These are phyloP conservation scores for Akanthomyces muscarius DNA, from an alignment of 2,329 filamentous ascomycete genomes.

Conservation along the genomic window DNA sequence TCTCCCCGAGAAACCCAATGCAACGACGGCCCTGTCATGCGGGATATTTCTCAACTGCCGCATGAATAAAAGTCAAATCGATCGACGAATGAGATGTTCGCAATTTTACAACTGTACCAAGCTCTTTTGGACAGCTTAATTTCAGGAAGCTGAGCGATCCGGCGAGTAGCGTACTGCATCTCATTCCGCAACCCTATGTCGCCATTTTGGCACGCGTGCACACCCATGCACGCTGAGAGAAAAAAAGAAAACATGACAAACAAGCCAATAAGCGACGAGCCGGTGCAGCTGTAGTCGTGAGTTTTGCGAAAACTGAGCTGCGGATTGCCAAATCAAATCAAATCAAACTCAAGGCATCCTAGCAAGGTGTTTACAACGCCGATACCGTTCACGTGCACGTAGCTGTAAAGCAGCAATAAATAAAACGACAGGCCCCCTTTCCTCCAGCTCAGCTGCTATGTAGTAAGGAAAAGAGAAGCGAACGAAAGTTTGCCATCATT, in stretches of 20 bases:
- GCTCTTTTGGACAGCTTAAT: neutral
- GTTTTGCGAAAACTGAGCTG: neutral
- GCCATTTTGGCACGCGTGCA: neutral
- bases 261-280: neutral
- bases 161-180: neutral
- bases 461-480: neutral
- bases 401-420: neutral
- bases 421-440: neutral
- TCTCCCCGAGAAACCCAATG: neutral
- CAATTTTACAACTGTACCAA: neutral
- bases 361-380: neutral
- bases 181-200: slow-evolving; percentile 5
- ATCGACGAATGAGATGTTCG: neutral
- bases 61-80: neutral
- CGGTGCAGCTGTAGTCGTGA: neutral
- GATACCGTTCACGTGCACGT: neutral
- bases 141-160: neutral
- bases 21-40: neutral
- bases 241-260: neutral
- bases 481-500: neutral
- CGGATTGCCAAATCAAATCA: neutral
- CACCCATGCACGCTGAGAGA: neutral
- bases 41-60: neutral
- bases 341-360: neutral
- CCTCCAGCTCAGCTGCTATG: neutral